Evolutionary conservation across 2,329 filamentous ascomycete genomes (phyloP), one percentile per base, ranked within the genome.

Genomic region (Aspergillus sp.): DNA sequence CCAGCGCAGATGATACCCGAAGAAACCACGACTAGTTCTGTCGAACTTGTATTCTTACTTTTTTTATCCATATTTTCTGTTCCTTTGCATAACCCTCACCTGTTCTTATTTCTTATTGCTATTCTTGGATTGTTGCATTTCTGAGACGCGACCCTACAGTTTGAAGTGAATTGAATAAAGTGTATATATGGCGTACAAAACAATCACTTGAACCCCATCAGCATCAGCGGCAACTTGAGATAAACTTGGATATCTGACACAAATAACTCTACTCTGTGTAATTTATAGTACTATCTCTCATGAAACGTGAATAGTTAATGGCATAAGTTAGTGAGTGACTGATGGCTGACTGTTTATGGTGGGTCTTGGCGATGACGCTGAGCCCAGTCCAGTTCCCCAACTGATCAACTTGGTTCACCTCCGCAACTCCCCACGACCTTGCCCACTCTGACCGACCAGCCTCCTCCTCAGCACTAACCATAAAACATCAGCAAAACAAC

Each of bases 351-450:
- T 51, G 21, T 40, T 40, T 6, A 52, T 19, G n/a, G 41, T 21
- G 35, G 37, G 43, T 46, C 52, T 54, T 54, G 52, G 57, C 61
- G 61, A 65, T 66, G 64, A 66, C 63, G 63, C 63, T 58, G 64
- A 50, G 53, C 40, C 37, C 52, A 39, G 52, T 39, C 33, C 51
- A 37, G 45, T 59, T 61, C 60, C 64, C 56, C 59, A 63, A 56
- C 56, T 61, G 48, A 54, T 58, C 51, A 54, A 50, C 45, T 54
- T 27, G 25, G 25, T 27, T 51, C 55, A 51, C 58, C 63, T 54
- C 56, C 56, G 56, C 60, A 59, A 57, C 52, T 57, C 45, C 43
- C 48, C 55, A 48, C 44, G 40, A 50, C 51, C 39, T 43, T 49
- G 35, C 52, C 41, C 41, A 45, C 31, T 48, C 47, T 33, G 55